These are phyloP conservation scores for Pisolithus albus DNA, from an alignment of 768 basidiomycete genomes.

Conservation along the genomic window DNA sequence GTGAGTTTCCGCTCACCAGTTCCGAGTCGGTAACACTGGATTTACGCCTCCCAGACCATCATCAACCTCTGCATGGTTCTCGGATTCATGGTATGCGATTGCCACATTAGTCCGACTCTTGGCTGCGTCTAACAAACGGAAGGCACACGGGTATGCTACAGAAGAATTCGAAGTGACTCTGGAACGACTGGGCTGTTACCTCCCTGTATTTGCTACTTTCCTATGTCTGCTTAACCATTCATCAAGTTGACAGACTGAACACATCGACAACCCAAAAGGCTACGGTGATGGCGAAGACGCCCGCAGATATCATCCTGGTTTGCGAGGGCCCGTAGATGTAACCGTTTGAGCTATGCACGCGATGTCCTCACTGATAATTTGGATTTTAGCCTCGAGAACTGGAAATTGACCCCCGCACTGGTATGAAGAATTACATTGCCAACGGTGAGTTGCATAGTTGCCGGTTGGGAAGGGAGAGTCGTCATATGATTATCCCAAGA, in stretches of 20 bases:
- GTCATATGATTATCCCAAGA: conserved; percentile 31
- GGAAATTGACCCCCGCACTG: conserved; percentile 75
- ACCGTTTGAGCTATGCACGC: conserved; percentile 1
- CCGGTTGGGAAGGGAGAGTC: no score
- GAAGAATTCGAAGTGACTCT: conserved; percentile 80
- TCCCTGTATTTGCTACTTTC: conserved; percentile 44
- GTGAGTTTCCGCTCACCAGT: conserved; percentile 27
- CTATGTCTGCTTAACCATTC: background rate
- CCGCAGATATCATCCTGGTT: conserved; percentile 62
- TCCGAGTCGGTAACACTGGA: background rate
- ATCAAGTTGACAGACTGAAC: conserved; percentile 50
- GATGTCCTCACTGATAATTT: background rate
- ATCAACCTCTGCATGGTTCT: conserved; percentile 85
- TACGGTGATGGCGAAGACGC: conserved; percentile 84
- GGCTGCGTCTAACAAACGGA: background rate
- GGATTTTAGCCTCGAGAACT: conserved; percentile 61
- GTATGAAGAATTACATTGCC: conserved; percentile 95
- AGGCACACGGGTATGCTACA: conserved; percentile 80
- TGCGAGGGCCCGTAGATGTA: conserved; percentile 81
- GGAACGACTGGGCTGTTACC: conserved; percentile 78
- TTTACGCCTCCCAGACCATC: conserved; percentile 51
- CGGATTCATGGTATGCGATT: conserved; percentile 66
- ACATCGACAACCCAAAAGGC: conserved; percentile 91
- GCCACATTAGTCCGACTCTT: background rate
- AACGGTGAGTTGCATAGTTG: conserved; percentile 44